Conservation (phyloP, 192 early-diverging fungal genomes). For the Piromyces sp. region DNA sequence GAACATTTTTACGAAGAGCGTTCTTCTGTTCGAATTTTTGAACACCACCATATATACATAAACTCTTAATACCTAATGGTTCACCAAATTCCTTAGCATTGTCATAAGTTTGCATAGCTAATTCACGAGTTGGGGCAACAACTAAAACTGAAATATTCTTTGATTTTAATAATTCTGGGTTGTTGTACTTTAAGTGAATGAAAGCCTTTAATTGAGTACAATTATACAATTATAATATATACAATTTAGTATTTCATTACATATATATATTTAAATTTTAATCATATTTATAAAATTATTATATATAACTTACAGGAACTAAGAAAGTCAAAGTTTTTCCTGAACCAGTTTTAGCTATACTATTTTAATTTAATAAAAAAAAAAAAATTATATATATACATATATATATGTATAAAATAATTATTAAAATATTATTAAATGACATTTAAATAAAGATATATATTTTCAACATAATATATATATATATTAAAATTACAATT, state of each 20-base stretch:
- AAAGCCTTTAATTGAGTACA: too few relatives aligned
- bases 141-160: slow-evolving; percentile 20
- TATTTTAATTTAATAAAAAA: not conserved
- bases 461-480: too few relatives aligned
- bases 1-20: slow-evolving; percentile 27
- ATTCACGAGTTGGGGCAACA: slow-evolving; percentile 44
- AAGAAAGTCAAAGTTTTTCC: slow-evolving; percentile 90
- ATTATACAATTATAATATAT: too few relatives aligned
- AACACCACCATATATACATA: slow-evolving; percentile 83
- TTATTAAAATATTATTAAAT: too few relatives aligned
- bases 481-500: too few relatives aligned
- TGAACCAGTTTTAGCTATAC: slow-evolving; percentile 4
- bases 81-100: slow-evolving; percentile 29
- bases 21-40: slow-evolving; percentile 52
- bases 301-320: slow-evolving; percentile 43
- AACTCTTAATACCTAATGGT: slow-evolving; percentile 49
- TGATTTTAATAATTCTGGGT: not conserved
- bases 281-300: too few relatives aligned
- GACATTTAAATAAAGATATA: too few relatives aligned
- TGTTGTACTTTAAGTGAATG: not conserved
- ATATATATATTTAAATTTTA: too few relatives aligned
- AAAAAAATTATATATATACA: too few relatives aligned
- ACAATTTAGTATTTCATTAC: too few relatives aligned
- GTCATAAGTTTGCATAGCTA: slow-evolving; percentile 26
- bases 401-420: too few relatives aligned